These are phyloP conservation scores for Arxiozyma bovina DNA, from an alignment of 1,139 yeast species.

Conservation along the genomic window DNA sequence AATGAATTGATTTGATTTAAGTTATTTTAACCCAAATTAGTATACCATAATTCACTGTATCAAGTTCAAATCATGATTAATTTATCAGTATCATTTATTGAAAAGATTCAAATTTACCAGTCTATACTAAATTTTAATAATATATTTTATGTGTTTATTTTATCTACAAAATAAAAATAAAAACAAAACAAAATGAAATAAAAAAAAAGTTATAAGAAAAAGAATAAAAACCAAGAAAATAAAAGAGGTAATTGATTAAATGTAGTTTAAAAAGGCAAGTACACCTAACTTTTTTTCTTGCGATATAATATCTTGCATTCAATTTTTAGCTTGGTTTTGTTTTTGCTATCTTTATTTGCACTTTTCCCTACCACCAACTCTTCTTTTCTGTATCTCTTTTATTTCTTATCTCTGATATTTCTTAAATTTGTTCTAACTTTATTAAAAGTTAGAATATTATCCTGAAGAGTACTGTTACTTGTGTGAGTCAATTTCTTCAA, in stretches of 20 bases:
- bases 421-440: neutral
- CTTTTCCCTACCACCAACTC: neutral
- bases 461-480: neutral
- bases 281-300: neutral
- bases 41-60: neutral
- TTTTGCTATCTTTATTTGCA: neutral
- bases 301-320: neutral
- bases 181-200: slow-evolving; percentile 2
- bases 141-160: slow-evolving; percentile 2
- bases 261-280: neutral
- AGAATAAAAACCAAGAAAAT: neutral
- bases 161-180: slow-evolving; percentile 3
- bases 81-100: neutral
- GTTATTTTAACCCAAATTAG: neutral
- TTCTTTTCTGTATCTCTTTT: neutral
- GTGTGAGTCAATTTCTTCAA: neutral
- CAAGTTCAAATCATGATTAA: neutral
- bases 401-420: neutral
- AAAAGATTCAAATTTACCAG: neutral
- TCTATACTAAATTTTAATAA: neutral
- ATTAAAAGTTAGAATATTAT: too few species aligned
- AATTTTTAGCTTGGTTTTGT: neutral
- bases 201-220: neutral
- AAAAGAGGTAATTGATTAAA: neutral
- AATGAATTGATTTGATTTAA: slow-evolving; percentile 14